Evolutionary conservation across 495 filamentous ascomycete species (phyloP), one percentile per base, ranked within the genome.

Genomic region (Neurospora sp.): DNA sequence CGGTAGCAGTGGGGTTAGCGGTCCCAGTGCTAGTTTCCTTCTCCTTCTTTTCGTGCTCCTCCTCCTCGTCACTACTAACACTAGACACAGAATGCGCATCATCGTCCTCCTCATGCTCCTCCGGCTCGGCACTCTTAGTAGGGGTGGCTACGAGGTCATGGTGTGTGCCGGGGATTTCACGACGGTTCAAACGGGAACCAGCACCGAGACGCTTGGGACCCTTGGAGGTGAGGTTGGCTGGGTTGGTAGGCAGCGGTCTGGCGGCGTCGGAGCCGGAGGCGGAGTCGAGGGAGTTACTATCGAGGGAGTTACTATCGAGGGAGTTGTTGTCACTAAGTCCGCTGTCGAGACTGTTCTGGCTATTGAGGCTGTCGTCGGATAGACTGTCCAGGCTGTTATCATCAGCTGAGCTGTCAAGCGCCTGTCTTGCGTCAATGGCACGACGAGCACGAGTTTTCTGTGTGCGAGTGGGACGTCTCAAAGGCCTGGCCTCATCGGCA

Each of bases 41-140:
- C 12, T 37, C 31, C 90, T 9, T 74, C 80, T 75, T 91, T 88
- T 41, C 81, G 37, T 85, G 79, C 84, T 11, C 59, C 40, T 72
- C 68, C 1, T 68, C 66, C 0, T 69, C 73, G 22, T 71, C 42
- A 31, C 53, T 61, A 16, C 53, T 31, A 1, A 61, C 20, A 8
- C 53, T 31, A 3, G 53, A 61, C 11, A 61, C 74, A 3, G 70
- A 39, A 4, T 27, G 10, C 27, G 61, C 53, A 16, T 61, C 53
- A 16, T 61, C 9, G 0, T 48, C 44, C 16, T 20, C 46, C 14
- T 72, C 71, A 1, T 72, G 72, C 20, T 40, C 75, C 11, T 41
- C 18, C 18, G 18, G 18, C 8, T 46, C 42, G 8, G 42, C 18
- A 46, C 3, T n/a, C 42, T 69, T 73, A 1, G 72, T 20, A 20